Conservation (phyloP, 305 asterid species). For the Stenogyne calaminthoides region DNA sequence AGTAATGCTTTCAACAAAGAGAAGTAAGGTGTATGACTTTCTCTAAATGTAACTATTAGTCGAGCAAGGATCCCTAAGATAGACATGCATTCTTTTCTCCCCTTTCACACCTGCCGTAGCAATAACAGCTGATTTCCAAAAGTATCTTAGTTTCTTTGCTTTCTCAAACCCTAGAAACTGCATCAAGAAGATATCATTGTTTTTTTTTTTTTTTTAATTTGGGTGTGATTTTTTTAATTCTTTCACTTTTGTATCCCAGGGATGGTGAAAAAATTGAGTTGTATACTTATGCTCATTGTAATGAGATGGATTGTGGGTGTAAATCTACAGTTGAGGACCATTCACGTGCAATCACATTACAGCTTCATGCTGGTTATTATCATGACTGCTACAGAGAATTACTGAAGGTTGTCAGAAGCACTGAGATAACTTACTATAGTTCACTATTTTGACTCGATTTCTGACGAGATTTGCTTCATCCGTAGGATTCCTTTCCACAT, state of each 20-base stretch:
- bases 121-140: not conserved
- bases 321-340: constrained; percentile 36
- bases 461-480: constrained; percentile 23
- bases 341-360: constrained; percentile 49
- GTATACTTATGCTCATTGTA: constrained; percentile 57
- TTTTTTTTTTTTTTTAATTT: not conserved
- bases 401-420: constrained; percentile 50
- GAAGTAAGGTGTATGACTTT: not conserved
- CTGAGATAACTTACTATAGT: not conserved
- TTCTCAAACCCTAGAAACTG: not conserved
- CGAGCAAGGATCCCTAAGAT: not conserved
- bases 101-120: not conserved
- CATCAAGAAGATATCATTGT: constrained; percentile 12
- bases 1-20: constrained; percentile 1
- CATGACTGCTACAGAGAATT: constrained; percentile 63
- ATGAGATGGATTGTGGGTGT: constrained; percentile 59
- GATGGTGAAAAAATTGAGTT: constrained; percentile 69
- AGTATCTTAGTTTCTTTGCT: not conserved
- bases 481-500: constrained; percentile 65
- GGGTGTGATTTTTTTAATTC: not conserved
- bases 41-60: constrained; percentile 6
- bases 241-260: constrained; percentile 43
- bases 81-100: not conserved
- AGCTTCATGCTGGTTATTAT: constrained; percentile 78
- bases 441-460: not conserved